Percentiles rank a stretch among this genome's conserved stretches.
Conservation (phyloP, 768 basidiomycete species). For the Rhizopogon salebrosus region DNA sequence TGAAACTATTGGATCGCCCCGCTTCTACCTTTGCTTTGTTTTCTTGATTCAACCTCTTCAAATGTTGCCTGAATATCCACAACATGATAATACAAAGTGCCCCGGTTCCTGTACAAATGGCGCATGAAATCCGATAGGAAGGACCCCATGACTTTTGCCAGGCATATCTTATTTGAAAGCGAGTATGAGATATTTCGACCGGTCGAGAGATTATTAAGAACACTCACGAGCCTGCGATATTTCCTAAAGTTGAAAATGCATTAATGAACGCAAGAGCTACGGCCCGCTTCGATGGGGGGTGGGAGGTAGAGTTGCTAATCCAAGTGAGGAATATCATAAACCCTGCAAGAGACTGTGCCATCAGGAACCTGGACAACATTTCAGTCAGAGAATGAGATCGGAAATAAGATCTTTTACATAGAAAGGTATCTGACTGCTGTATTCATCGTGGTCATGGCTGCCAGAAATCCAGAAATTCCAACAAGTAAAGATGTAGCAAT, state of each 20-base stretch:
- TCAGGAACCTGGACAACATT: conserved; percentile 51
- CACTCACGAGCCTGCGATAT: conserved; percentile 76
- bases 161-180: conserved; percentile 38
- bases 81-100: conserved; percentile 46
- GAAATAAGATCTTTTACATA: conserved; percentile 38
- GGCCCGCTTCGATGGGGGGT: conserved; percentile 83
- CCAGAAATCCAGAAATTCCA: conserved; percentile 65
- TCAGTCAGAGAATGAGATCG: neutral
- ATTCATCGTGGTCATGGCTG: conserved; percentile 62
- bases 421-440: conserved; percentile 58
- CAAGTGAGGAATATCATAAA: conserved; percentile 60
- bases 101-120: conserved; percentile 62
- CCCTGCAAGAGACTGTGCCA: conserved; percentile 69
- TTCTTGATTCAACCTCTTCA: conserved; percentile 35
- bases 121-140: conserved; percentile 64
- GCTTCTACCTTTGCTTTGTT: conserved; percentile 30
- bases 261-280: conserved; percentile 84
- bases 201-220: neutral
- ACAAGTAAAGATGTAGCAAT: conserved; percentile 45
- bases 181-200: conserved; percentile 3
- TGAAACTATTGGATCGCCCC: conserved; percentile 31
- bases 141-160: conserved; percentile 72
- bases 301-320: conserved; percentile 58
- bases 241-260: conserved; percentile 69
- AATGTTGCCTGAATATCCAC: conserved; percentile 42